Base-by-base conservation (phyloP, 140 eudicot species). In the Oenanthe javanica region DNA sequence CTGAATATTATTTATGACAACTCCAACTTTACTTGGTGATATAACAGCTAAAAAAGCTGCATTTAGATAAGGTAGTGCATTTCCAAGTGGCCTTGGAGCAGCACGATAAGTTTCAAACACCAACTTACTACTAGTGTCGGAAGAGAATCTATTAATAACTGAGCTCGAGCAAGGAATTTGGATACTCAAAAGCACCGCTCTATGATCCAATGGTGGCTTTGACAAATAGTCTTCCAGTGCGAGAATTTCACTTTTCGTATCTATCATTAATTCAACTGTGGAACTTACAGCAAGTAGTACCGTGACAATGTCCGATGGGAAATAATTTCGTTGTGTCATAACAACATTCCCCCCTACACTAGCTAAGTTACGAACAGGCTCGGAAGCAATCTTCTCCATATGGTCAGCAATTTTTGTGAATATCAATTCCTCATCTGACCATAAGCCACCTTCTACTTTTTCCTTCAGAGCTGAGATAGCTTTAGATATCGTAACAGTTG, bases 291-390 rank as follows among this genome's bases (percentile, higher is more conserved):
- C 91, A 85, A 96, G 96, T 86, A 96, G 89, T 75, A 95, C 57
- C 0, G 99, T 95, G 47, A 88, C 93, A 23, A 95, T 93, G 85
- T 96, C 98, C 0, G 99, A 93, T 79, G 99, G 97, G 84, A 96
- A 96, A 75, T 83, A 47, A 21, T 84, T 81, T 81, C 89, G 86
- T 76, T 95, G 99, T 10, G 99, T 91, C 93, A 95, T 93, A 9
- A 91, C 91, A 77, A 95, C 85, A 87, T 95, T 95, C 43, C 99
- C 99, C 23, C 99, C 98, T 50, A 95, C 66, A 85, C 94, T 95
- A 19, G 93, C 99, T 50, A 87, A 79, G 84, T 95, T 95, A 75
- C 99, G 80, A 14, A 95, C 55, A 9, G 89, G 84, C 69, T 86
- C 84, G 8, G 99, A 78, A 77, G 90, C 99, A 81, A 96, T 79